phyloP scores from a whole-genome alignment of 169 alveolate genomes.

The Besnoitia besnoiti region DNA sequence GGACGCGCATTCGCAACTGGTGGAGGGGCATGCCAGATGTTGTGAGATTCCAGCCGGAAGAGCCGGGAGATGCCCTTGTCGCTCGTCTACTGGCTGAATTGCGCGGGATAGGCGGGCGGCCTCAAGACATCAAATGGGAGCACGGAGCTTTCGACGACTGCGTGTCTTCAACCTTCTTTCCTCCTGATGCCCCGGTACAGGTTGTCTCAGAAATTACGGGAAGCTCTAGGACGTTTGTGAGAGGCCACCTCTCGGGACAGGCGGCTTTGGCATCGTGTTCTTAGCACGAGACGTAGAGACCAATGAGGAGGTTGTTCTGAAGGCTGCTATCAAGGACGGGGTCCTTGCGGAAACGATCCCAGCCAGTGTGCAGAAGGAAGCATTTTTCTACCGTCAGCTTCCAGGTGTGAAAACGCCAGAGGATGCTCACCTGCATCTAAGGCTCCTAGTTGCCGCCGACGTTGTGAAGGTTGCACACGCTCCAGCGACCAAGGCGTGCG shows the following conservation, averaged over 20 bases:
- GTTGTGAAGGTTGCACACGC: neutral
- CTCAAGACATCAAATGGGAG: neutral
- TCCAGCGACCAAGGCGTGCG: neutral
- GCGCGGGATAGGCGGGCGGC: neutral
- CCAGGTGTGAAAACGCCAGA: neutral
- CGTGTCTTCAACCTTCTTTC: neutral
- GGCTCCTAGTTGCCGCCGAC: neutral
- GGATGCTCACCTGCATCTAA: neutral
- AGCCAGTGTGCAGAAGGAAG: neutral
- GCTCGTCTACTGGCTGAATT: neutral
- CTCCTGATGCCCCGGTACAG: neutral
- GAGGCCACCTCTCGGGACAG: neutral
- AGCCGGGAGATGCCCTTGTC: neutral
- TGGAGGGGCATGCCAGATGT: neutral
- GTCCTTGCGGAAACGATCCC: neutral
- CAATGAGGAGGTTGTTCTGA: neutral
- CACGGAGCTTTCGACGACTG: too few species aligned
- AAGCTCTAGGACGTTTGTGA: neutral
- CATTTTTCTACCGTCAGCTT: neutral
- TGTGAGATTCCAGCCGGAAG: neutral
- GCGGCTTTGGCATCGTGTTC: neutral
- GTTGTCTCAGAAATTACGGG: neutral
- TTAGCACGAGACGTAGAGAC: neutral
- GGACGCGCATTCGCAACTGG: neutral
- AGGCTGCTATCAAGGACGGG: neutral